A percentile compares a stretch with the other conserved stretches of the same genome.
These are phyloP conservation scores for Ascochyta clinopodiicola DNA, from an alignment of 2,329 filamentous ascomycete species.

Conservation along the genomic window DNA sequence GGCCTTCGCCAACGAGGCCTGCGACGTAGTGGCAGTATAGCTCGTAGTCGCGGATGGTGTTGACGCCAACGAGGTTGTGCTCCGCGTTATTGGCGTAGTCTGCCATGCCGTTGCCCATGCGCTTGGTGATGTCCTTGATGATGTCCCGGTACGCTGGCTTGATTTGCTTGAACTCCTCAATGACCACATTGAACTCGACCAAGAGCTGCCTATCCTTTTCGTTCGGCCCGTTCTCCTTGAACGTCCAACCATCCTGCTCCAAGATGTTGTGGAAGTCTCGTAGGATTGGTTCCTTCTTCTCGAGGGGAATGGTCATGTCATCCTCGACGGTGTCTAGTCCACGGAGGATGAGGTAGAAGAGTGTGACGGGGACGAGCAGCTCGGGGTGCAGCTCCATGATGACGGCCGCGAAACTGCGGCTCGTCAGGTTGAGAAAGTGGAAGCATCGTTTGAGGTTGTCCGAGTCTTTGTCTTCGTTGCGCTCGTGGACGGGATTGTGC, in stretches of 20 bases:
- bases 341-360: constrained; percentile 93
- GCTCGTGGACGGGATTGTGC: constrained; percentile 91
- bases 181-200: constrained; percentile 88
- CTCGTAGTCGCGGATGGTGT: constrained; percentile 89
- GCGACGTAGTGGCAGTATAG: constrained; percentile 98
- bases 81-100: constrained; percentile 89
- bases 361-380: constrained; percentile 82
- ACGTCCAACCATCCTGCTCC: constrained; percentile 88
- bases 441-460: constrained; percentile 82
- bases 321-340: constrained; percentile 98
- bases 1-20: constrained; percentile 94
- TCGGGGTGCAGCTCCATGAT: constrained; percentile 97
- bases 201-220: constrained; percentile 95
- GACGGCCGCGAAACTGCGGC: constrained; percentile 89
- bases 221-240: constrained; percentile 80
- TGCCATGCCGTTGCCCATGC: constrained; percentile 99
- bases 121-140: constrained; percentile 88
- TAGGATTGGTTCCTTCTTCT: constrained; percentile 84
- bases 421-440: constrained; percentile 83
- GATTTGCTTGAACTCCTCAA: constrained; percentile 85
- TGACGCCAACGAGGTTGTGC: constrained; percentile 78
- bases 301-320: constrained; percentile 88
- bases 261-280: constrained; percentile 81
- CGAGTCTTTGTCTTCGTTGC: constrained; percentile 77
- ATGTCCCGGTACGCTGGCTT: constrained; percentile 84